Evolutionary conservation across 2,329 filamentous ascomycete genomes (phyloP).

Genomic region (Diaporthe humulicola): DNA sequence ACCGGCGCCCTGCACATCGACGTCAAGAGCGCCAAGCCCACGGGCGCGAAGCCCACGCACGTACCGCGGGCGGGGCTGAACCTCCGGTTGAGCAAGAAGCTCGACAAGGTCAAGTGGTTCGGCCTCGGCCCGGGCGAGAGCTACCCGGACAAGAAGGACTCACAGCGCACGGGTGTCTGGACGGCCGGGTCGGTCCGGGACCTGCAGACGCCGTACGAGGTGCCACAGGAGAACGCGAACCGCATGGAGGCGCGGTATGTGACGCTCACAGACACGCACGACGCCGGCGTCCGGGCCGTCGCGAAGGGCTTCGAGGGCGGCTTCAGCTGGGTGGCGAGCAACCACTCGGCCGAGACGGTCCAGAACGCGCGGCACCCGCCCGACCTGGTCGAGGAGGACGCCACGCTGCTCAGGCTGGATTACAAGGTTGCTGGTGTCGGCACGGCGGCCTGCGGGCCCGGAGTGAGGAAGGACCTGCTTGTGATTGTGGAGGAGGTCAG

Average conservation of each 20-base stretch:
- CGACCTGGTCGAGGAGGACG: constrained; percentile 68
- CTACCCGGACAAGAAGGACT: constrained; percentile 72
- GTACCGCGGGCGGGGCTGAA: constrained; percentile 74
- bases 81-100: constrained; percentile 60
- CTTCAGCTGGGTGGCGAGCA: constrained; percentile 69
- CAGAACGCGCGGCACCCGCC: constrained; percentile 73
- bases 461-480: constrained; percentile 59
- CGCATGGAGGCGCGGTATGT: constrained; percentile 72
- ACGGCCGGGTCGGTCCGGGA: constrained; percentile 56
- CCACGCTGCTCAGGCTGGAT: constrained; percentile 58
- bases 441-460: constrained; percentile 62
- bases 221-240: constrained; percentile 78
- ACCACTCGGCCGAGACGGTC: constrained; percentile 65
- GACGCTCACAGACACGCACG: constrained; percentile 44
- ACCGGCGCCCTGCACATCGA: constrained; percentile 61
- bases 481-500: constrained; percentile 55
- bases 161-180: constrained; percentile 67
- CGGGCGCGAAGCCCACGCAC: constrained; percentile 64
- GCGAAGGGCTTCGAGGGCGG: constrained; percentile 46
- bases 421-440: constrained; percentile 63
- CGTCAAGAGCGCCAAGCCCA: constrained; percentile 57
- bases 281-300: constrained; percentile 48
- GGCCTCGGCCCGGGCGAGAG: constrained; percentile 74
- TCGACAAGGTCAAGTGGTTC: constrained; percentile 68
- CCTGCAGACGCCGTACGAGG: constrained; percentile 72